Conservation (phyloP, 208 protist genomes). For the Trypanosoma conorhini region DNA sequence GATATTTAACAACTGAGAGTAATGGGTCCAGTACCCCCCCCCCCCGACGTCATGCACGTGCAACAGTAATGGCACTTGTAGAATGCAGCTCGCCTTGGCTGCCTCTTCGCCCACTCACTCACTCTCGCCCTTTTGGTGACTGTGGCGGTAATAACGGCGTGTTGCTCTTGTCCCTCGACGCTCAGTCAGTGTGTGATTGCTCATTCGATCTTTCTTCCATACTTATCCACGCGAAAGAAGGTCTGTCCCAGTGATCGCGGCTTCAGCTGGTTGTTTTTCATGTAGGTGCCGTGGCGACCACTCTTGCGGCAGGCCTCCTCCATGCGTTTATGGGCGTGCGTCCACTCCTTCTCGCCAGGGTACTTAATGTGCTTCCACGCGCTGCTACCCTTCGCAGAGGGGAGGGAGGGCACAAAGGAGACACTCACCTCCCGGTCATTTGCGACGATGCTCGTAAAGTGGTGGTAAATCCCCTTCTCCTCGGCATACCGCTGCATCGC, state of each 20-base stretch:
- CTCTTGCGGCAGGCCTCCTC: constrained; percentile 66
- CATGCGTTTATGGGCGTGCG: constrained; percentile 61
- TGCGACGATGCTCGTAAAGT: constrained; percentile 81
- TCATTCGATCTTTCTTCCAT: constrained; percentile 80
- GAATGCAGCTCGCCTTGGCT: not conserved
- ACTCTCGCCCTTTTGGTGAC: not conserved
- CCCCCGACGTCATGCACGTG: not conserved
- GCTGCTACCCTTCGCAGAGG: constrained; percentile 39
- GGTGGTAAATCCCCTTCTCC: constrained; percentile 58
- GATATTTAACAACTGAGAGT: not conserved
- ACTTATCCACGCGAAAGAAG: constrained; percentile 86
- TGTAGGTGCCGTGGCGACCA: constrained; percentile 76
- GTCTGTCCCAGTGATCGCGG: constrained; percentile 69
- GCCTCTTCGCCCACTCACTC: too few species aligned
- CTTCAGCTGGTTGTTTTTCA: constrained; percentile 63
- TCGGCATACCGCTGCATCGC: constrained; percentile 74
- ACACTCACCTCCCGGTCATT: constrained; percentile 78
- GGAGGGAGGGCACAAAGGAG: constrained; percentile 57
- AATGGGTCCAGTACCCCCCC: not conserved
- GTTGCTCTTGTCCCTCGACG: not conserved
- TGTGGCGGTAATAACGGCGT: not conserved
- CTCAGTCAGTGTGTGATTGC: not conserved
- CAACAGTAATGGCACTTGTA: not conserved
- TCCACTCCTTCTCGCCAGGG: constrained; percentile 86
- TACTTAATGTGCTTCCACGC: constrained; percentile 62